These are phyloP conservation scores for Trichophyton simii DNA, from an alignment of 2,329 filamentous ascomycete genomes.

Conservation along the genomic window DNA sequence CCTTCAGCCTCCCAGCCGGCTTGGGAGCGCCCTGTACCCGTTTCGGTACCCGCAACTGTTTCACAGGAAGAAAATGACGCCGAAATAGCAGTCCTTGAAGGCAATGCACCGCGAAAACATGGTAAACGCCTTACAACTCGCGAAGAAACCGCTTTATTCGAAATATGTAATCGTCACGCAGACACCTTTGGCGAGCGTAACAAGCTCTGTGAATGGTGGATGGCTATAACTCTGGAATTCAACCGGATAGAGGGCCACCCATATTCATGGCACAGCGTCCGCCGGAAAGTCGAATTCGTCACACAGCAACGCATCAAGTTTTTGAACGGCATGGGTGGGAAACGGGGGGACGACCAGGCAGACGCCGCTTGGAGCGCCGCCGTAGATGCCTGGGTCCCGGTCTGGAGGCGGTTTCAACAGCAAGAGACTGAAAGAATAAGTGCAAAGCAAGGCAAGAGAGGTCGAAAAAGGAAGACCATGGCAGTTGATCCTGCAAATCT, in stretches of 20 bases:
- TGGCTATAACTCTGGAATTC: slow-evolving; percentile 28
- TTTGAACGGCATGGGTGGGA: slow-evolving; percentile 24
- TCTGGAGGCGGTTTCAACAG: slow-evolving; percentile 29
- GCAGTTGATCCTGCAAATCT: background rate
- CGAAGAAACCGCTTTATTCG: slow-evolving; percentile 30
- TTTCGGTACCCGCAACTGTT: background rate
- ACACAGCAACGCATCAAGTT: slow-evolving; percentile 32
- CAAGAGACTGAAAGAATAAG: slow-evolving; percentile 27
- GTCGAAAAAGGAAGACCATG: slow-evolving; percentile 18
- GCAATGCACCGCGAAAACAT: slow-evolving; percentile 19
- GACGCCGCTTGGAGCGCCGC: slow-evolving; percentile 29
- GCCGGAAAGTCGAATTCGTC: slow-evolving; percentile 30
- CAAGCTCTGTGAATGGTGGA: slow-evolving; percentile 34
- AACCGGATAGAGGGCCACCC: slow-evolving; percentile 26
- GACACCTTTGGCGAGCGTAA: slow-evolving; percentile 28
- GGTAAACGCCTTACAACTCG: slow-evolving; percentile 29
- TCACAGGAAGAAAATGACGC: slow-evolving; percentile 7
- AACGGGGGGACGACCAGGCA: slow-evolving; percentile 21
- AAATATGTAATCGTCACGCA: slow-evolving; percentile 30
- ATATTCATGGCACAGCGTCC: slow-evolving; percentile 33
- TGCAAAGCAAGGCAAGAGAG: slow-evolving; percentile 24
- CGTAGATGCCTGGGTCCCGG: slow-evolving; percentile 31
- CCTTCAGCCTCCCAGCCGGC: background rate
- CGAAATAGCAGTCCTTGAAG: slow-evolving; percentile 10
- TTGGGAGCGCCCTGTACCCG: background rate